These are phyloP conservation scores for Cupressus sempervirens DNA, from an alignment of 75 land plant species.

Conservation along the genomic window DNA sequence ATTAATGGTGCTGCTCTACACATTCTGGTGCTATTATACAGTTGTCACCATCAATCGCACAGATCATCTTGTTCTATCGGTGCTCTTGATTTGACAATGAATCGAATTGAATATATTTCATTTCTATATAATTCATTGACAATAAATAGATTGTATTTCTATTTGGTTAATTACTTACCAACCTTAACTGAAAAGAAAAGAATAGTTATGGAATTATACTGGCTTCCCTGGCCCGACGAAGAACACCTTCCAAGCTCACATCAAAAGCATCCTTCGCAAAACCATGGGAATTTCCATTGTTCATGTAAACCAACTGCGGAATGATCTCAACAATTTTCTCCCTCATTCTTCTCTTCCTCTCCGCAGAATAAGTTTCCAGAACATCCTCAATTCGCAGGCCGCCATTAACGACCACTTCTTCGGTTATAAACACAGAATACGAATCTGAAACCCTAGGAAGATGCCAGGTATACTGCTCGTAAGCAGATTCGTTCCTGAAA, in stretches of 20 bases:
- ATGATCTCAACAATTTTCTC: constrained; percentile 1
- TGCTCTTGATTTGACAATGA: too few species aligned
- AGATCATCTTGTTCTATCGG: too few species aligned
- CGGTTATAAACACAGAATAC: constrained; percentile 29
- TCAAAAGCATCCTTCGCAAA: constrained; percentile 8
- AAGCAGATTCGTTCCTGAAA: constrained; percentile 31
- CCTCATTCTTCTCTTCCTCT: background rate
- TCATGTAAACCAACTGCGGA: constrained; percentile 7
- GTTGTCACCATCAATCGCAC: too few species aligned
- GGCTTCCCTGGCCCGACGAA: constrained; percentile 12
- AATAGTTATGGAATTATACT: constrained; percentile 7
- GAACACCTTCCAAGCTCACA: constrained; percentile 4
- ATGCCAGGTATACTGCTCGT: constrained; percentile 43
- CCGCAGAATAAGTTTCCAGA: background rate
- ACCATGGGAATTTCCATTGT: background rate
- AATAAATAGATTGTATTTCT: background rate
- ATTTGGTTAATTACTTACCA: background rate
- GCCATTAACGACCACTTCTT: constrained; percentile 4
- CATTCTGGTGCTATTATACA: too few species aligned
- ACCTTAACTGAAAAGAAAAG: background rate
- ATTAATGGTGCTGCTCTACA: too few species aligned
- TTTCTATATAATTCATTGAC: too few species aligned
- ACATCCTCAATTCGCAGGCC: constrained; percentile 7
- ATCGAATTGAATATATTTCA: too few species aligned
- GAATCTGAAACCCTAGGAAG: constrained; percentile 17